Evolutionary conservation across 305 asterid genomes (phyloP), one percentile per base, ranked within the genome.

Genomic region (Solanum chacoense): DNA sequence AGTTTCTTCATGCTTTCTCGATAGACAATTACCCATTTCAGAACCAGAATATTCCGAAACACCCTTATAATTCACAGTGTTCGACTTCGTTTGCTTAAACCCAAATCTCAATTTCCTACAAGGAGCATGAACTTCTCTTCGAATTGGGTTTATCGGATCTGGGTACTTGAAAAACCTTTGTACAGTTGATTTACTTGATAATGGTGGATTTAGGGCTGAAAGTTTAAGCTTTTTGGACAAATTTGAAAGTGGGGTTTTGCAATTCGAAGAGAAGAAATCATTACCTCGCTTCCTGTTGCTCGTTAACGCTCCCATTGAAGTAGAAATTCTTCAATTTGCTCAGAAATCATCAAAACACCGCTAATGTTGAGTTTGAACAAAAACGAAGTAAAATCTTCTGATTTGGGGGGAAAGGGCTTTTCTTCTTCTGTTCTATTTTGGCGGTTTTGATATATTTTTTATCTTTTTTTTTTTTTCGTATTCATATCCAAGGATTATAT

Each of bases 271-370:
- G n/a, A 83, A 87, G 38, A 77, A 73, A 71, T 92, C 96, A 50
- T 91, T 92, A 5, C 91, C 89, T 12, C 97, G 95, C 92, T 93
- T 94, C 72, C 94, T 91, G 31, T 88, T 91, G 83, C 80, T 89
- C 85, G 96, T 91, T 84, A 92, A 89, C 35, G 93, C 96, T n/a
- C 96, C 98, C 98, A 96, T 96, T 59, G 91, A 84, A 28, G 32
- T 24, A 26, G 26, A 8, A 40, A 80, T 81, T 81, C 26, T 55
- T 45, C 12, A 83, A 45, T 37, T 78, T 83, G 42, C 73, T 50
- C 42, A 83, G 73, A 11, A 29, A 50, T 31, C 87, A 83, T 83
- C 87, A 83, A 18, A 14, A 45, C 14, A 13, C 9, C 74, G 32
- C 18, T 67, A 67, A 11, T 11, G 16, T 26, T 11, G 18, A 67